phyloP scores from a whole-genome alignment of 768 basidiomycete species.

The Boletus barrowsii region DNA sequence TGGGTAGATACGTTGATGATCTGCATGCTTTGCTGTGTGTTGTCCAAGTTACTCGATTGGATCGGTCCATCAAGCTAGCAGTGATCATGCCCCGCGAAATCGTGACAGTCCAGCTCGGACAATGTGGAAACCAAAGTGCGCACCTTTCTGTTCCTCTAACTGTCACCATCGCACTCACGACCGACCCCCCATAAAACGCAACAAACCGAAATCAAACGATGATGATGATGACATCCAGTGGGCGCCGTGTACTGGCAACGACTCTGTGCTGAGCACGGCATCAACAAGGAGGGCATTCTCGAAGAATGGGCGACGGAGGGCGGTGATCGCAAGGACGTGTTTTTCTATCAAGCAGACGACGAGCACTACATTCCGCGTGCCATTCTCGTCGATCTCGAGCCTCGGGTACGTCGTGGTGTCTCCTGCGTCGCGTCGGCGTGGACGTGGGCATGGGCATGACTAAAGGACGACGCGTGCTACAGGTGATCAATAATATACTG shows the following conservation, averaged over 20 bases:
- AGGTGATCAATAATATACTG: conserved; percentile 97
- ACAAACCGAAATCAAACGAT: not conserved
- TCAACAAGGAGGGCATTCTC: conserved; percentile 90
- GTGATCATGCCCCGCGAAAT: conserved; percentile 74
- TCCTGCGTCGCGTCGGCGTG: not conserved
- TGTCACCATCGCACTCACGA: too few relatives aligned
- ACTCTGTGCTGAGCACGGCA: conserved; percentile 96
- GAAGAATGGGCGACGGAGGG: conserved; percentile 97
- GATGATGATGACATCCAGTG: conserved; percentile 52
- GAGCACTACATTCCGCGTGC: conserved; percentile 98
- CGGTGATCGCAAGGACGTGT: conserved; percentile 96
- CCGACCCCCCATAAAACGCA: too few relatives aligned
- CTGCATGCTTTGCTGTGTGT: conserved; percentile 15
- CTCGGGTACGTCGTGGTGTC: conserved; percentile 59
- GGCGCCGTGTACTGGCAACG: conserved; percentile 98
- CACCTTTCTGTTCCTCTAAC: not conserved
- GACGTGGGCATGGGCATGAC: not conserved
- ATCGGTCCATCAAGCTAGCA: not conserved
- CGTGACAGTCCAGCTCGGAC: conserved; percentile 81
- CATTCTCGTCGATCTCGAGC: conserved; percentile 94
- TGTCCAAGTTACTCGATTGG: not conserved
- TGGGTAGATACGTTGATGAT: conserved; percentile 20
- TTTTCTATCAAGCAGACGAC: conserved; percentile 99
- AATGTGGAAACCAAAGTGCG: conserved; percentile 91
- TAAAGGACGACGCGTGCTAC: not conserved